Conservation (phyloP, 2,329 filamentous ascomycete species). For the Aspergillus texensis region DNA sequence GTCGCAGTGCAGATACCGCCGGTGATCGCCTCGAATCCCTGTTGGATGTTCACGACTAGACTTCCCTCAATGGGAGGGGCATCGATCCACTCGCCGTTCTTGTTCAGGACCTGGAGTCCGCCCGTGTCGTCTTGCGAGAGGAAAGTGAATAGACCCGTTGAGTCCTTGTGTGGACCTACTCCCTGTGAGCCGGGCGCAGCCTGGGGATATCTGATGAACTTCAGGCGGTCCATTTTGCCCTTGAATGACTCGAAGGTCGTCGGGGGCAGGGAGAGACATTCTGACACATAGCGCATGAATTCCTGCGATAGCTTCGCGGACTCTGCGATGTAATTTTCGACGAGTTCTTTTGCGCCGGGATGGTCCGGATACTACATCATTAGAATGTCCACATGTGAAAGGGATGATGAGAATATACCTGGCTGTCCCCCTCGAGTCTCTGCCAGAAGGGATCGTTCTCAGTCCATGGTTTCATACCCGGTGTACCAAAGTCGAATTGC, state of each 20-base stretch:
- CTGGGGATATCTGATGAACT: constrained; percentile 60
- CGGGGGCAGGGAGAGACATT: constrained; percentile 52
- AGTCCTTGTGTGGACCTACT: constrained; percentile 62
- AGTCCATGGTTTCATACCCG: constrained; percentile 31
- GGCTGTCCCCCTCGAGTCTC: constrained; percentile 35
- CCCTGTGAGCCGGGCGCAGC: constrained; percentile 48
- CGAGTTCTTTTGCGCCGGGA: constrained; percentile 25
- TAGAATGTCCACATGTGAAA: neutral
- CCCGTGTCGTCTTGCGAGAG: constrained; percentile 48
- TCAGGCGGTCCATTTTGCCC: constrained; percentile 54
- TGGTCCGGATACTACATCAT: constrained; percentile 29
- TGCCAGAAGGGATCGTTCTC: constrained; percentile 50
- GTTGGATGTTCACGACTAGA: constrained; percentile 52
- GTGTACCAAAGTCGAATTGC: constrained; percentile 49
- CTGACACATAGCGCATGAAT: constrained; percentile 60
- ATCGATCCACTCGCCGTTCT: constrained; percentile 49
- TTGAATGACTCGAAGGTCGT: constrained; percentile 55
- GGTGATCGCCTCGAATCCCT: constrained; percentile 60
- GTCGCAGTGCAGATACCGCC: constrained; percentile 55
- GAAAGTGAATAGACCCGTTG: constrained; percentile 48
- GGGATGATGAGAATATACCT: constrained; percentile 17
- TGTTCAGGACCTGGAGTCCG: constrained; percentile 52
- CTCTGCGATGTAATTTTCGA: constrained; percentile 55
- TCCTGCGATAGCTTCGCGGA: constrained; percentile 52
- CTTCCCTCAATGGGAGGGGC: constrained; percentile 47